phyloP scores from a whole-genome alignment of 2,329 filamentous ascomycete genomes.

The Thielaviopsis cerberus region DNA sequence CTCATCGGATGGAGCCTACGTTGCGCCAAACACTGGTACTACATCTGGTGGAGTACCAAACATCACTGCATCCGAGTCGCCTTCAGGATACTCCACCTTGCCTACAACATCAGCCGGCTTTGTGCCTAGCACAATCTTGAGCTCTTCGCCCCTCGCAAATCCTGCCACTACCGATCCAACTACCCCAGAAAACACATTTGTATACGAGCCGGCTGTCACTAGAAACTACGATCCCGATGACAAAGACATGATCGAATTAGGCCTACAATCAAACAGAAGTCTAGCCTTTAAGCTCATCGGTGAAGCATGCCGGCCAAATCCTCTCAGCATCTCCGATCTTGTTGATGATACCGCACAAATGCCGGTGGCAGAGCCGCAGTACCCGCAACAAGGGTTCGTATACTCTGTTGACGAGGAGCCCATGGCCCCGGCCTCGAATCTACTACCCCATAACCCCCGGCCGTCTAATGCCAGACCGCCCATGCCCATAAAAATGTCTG shows the following conservation, averaged over 20 bases:
- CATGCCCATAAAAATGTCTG: conserved; percentile 2
- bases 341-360: neutral
- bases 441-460: neutral
- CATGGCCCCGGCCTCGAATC: neutral
- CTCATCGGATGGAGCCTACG: neutral
- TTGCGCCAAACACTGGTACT: neutral
- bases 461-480: conserved; percentile 4
- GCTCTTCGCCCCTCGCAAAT: neutral
- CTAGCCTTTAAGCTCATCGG: neutral
- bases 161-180: neutral
- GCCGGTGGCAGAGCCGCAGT: neutral
- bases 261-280: neutral
- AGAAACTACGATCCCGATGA: neutral
- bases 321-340: neutral
- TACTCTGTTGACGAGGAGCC: neutral
- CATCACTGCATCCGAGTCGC: neutral
- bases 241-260: neutral
- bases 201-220: neutral
- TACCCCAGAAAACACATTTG: neutral
- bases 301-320: neutral
- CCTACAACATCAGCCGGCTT: neutral
- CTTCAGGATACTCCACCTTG: neutral
- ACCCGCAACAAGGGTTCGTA: neutral
- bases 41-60: neutral
- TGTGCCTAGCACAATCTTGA: neutral